phyloP scores from a whole-genome alignment of 805 yeast genomes.

The Teunomyces barrocoloradensis region DNA sequence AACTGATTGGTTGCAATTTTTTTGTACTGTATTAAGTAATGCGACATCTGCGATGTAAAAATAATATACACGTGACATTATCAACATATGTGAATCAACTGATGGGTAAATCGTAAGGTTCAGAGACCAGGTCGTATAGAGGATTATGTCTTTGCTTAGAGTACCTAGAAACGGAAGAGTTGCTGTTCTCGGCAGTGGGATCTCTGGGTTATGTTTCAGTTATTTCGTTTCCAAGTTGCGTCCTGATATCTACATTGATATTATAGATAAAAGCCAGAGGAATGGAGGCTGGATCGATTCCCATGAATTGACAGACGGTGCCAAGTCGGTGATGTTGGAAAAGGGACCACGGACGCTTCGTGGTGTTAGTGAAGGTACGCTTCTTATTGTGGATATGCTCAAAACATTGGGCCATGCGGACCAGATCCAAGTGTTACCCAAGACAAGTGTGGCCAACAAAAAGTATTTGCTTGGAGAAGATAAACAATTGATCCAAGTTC shows the following conservation, averaged over 20 bases:
- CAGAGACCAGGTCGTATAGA: neutral
- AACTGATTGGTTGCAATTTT: neutral
- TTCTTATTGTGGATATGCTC: slow-evolving; percentile 62
- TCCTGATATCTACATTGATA: slow-evolving; percentile 67
- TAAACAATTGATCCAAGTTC: slow-evolving; percentile 52
- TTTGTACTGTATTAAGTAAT: neutral
- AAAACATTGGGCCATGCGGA: slow-evolving; percentile 45
- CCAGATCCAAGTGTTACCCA: slow-evolving; percentile 57
- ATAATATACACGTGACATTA: neutral
- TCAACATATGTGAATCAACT: neutral
- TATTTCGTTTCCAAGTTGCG: slow-evolving; percentile 67
- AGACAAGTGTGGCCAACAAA: slow-evolving; percentile 61
- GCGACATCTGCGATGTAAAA: neutral
- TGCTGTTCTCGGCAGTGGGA: slow-evolving; percentile 84
- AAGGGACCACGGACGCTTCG: slow-evolving; percentile 91
- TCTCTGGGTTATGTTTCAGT: slow-evolving; percentile 77
- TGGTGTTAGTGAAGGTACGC: slow-evolving; percentile 77
- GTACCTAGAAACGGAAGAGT: slow-evolving; percentile 38
- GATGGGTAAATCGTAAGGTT: neutral
- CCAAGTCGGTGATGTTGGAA: slow-evolving; percentile 49
- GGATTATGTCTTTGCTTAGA: neutral
- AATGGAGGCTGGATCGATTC: slow-evolving; percentile 83
- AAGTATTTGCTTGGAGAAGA: slow-evolving; percentile 58
- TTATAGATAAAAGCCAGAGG: slow-evolving; percentile 54
- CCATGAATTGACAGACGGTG: slow-evolving; percentile 28